These are phyloP conservation scores for Pelargonium myrrhifolium DNA, from an alignment of 441 rosid species.

Conservation along the genomic window DNA sequence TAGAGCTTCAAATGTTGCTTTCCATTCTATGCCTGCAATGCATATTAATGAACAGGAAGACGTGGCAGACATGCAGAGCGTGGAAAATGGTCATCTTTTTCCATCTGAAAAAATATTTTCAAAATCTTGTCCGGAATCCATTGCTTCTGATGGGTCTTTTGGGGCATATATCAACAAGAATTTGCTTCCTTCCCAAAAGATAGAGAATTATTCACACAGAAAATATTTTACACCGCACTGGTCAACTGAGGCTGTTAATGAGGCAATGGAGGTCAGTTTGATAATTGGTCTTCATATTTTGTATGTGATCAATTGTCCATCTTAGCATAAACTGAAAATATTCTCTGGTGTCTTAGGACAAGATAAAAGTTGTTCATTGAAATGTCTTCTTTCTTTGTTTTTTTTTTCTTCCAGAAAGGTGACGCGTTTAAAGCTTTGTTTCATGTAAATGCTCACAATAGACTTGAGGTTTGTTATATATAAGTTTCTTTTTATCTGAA, in stretches of 20 bases:
- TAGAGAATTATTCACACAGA: slow-evolving; percentile 29
- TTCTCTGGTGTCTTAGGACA: neutral
- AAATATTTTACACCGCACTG: slow-evolving; percentile 48
- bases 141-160: slow-evolving; percentile 27
- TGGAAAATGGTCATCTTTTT: slow-evolving; percentile 14
- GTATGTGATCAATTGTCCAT: neutral
- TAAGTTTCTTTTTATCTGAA: slow-evolving; percentile 2
- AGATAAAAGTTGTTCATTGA: slow-evolving; percentile 6
- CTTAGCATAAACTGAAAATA: neutral
- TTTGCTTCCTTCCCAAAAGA: slow-evolving; percentile 21
- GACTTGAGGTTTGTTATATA: slow-evolving; percentile 53
- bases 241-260: slow-evolving; percentile 48
- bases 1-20: slow-evolving; percentile 35
- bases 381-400: neutral
- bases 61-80: slow-evolving; percentile 11
- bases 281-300: neutral
- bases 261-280: slow-evolving; percentile 64
- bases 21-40: slow-evolving; percentile 65
- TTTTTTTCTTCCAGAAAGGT: slow-evolving; percentile 45
- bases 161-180: slow-evolving; percentile 26
- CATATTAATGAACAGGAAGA: slow-evolving; percentile 28
- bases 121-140: slow-evolving; percentile 44
- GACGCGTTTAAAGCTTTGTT: slow-evolving; percentile 61
- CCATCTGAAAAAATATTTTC: slow-evolving; percentile 28
- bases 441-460: slow-evolving; percentile 82